These are phyloP conservation scores for Botrytis sinoallii DNA, from an alignment of 2,329 filamentous ascomycete species.

Conservation along the genomic window DNA sequence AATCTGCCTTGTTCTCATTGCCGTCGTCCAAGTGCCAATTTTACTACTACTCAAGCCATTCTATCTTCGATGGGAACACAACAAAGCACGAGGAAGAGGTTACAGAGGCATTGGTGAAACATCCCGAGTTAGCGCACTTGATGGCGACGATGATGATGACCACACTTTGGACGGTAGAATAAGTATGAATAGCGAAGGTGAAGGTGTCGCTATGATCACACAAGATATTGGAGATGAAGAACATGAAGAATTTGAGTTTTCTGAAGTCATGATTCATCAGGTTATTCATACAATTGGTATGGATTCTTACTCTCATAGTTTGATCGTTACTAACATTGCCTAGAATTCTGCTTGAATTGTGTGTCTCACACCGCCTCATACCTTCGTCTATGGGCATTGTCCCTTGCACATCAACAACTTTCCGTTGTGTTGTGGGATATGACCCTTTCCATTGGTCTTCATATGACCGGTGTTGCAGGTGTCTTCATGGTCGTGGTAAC, in stretches of 20 bases:
- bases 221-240: slow-evolving; percentile 83
- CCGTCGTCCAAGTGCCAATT: slow-evolving; percentile 82
- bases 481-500: slow-evolving; percentile 77
- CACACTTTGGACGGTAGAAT: slow-evolving; percentile 60
- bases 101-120: slow-evolving; percentile 93
- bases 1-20: slow-evolving; percentile 73
- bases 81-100: slow-evolving; percentile 78
- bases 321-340: slow-evolving; percentile 35
- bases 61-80: slow-evolving; percentile 92
- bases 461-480: slow-evolving; percentile 61
- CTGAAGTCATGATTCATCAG: slow-evolving; percentile 97
- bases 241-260: slow-evolving; percentile 96
- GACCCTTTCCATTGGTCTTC: slow-evolving; percentile 80
- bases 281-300: slow-evolving; percentile 97
- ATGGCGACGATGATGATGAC: slow-evolving; percentile 82
- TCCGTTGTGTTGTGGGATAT: slow-evolving; percentile 95
- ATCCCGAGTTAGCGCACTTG: slow-evolving; percentile 81
- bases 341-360: slow-evolving; percentile 98
- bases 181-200: slow-evolving; percentile 71
- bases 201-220: slow-evolving; percentile 83
- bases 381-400: slow-evolving; percentile 95
- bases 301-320: slow-evolving; percentile 38
- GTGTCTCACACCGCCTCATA: slow-evolving; percentile 99
- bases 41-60: slow-evolving; percentile 94
- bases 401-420: slow-evolving; percentile 95